Evolutionary conservation across 495 filamentous ascomycete genomes (phyloP).

Genomic region (Hypoxylon trugodes): DNA sequence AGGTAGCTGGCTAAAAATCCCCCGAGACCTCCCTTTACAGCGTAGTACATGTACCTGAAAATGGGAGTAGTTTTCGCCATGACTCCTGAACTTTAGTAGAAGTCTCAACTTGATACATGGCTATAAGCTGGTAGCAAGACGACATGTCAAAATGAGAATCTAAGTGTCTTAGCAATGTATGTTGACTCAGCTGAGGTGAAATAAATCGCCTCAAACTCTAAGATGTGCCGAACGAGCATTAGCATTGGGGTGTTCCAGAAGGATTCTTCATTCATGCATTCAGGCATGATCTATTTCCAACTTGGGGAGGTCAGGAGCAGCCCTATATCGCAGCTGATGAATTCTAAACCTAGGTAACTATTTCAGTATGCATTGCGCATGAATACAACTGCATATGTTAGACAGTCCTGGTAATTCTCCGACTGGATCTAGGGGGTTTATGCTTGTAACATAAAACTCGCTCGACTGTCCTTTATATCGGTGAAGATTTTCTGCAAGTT

Average conservation of each 20-base stretch:
- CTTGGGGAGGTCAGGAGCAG: conserved; percentile 9
- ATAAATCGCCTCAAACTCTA: background rate
- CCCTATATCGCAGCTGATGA: conserved; percentile 13
- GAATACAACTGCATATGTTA: conserved; percentile 15
- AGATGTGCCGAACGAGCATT: background rate
- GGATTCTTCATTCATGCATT: conserved; percentile 27
- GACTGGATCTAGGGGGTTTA: conserved; percentile 8
- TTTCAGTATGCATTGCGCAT: conserved; percentile 8
- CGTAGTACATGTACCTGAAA: conserved; percentile 1
- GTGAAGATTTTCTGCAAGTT: background rate
- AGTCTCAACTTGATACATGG: no score
- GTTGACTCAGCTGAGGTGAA: conserved; percentile 3
- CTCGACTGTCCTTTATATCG: background rate
- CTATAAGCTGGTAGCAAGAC: conserved; percentile 4
- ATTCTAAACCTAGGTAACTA: no score
- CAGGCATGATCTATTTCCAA: conserved; percentile 25
- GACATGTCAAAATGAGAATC: conserved; percentile 5
- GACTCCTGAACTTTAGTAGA: background rate
- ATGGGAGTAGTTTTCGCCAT: background rate
- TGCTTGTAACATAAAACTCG: background rate
- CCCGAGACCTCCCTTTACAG: conserved; percentile 25
- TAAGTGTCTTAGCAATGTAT: conserved; percentile 12
- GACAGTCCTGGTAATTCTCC: conserved; percentile 12
- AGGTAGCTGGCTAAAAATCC: conserved; percentile 10
- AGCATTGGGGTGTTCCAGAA: conserved; percentile 29